Percentiles rank a stretch among this genome's conserved stretches.
These are phyloP conservation scores for Ogataea zsoltii DNA, from an alignment of 805 yeast species.

Conservation along the genomic window DNA sequence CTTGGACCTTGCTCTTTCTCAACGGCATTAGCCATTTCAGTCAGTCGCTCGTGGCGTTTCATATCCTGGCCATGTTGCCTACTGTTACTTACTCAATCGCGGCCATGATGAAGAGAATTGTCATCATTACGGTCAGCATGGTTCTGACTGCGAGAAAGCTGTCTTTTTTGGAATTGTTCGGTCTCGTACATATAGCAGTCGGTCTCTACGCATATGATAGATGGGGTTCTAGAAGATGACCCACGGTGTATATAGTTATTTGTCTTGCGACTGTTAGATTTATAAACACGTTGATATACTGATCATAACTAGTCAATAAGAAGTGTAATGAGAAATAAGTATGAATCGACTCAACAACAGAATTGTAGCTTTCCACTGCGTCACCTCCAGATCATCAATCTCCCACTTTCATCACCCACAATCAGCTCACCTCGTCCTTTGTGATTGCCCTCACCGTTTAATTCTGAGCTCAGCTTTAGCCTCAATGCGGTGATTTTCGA, in stretches of 20 bases:
- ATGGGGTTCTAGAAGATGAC: constrained; percentile 43
- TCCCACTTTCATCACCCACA: constrained; percentile 56
- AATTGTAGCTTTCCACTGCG: too few species aligned
- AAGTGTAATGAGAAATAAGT: too few species aligned
- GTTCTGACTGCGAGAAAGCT: constrained; percentile 54
- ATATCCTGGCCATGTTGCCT: constrained; percentile 75
- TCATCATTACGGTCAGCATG: constrained; percentile 78
- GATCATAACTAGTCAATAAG: not conserved
- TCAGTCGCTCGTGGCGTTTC: constrained; percentile 81
- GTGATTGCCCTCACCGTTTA: constrained; percentile 37
- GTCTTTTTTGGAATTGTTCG: constrained; percentile 48
- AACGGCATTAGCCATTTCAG: constrained; percentile 78
- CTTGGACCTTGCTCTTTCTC: constrained; percentile 50
- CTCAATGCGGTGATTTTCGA: constrained; percentile 34
- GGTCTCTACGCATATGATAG: constrained; percentile 67
- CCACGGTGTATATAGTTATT: constrained; percentile 5
- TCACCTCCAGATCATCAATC: constrained; percentile 49
- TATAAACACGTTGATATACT: not conserved
- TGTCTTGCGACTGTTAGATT: not conserved
- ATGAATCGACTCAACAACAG: too few species aligned
- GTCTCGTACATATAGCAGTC: constrained; percentile 49
- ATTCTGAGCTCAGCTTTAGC: constrained; percentile 33
- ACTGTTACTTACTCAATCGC: constrained; percentile 88
- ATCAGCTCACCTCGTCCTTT: constrained; percentile 40
- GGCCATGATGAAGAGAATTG: constrained; percentile 84